Base-by-base conservation (phyloP, 1,284 basidiomycete species). In the Athelia sp. region DNA sequence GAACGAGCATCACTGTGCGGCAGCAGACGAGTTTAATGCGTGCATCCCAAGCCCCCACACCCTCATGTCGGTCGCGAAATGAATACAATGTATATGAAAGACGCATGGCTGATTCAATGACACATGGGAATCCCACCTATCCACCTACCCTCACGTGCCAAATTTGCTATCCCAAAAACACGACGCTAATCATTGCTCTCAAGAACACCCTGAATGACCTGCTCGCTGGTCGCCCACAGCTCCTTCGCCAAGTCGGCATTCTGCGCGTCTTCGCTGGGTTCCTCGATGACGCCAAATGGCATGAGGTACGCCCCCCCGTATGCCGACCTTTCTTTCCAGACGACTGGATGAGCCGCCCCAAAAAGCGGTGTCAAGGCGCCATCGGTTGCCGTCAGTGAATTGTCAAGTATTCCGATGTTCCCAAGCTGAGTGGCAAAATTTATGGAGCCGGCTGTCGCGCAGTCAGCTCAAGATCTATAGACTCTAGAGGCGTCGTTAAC, bases 311-410 rank as follows among this genome's bases (percentile, higher is more conserved):
- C 55, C 3, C 62, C 63, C n/a, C 43, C 44, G 46, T 60, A 64
- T 49, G 51, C 54, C 15, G 43, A 52, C 29, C 34, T 23, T 10
- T 58, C 40, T 3, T 31, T 49, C n/a, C 44, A 47, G 1, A 65
- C 56, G 4, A 35, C 32, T 18, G 50, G 53, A 15, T 55, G 51
- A 6, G 64, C 56, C 1, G 63, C 61, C 1, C 62, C 68, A 43
- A 66, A 53, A 8, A 66, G 58, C 13, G 61, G 50, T 8, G 66
- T 58, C 38, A 56, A 52, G 0, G 57, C 54, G 15, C 62, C 60
- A 14, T 59, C 48, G 24, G 52, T 57, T 51, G 49, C 56, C 17
- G 58, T 56, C 43, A 51, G 46, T 43, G 62, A 49, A 40, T 15
- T 42, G 38, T n/a, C 3, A 23, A 14, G 46, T 9, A 14, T 6